A percentile compares a stretch with the other conserved stretches of the same genome.
Conservation (phyloP, 176 grass and related monocot genomes). For the Rhipidocladum racemiflorum region DNA sequence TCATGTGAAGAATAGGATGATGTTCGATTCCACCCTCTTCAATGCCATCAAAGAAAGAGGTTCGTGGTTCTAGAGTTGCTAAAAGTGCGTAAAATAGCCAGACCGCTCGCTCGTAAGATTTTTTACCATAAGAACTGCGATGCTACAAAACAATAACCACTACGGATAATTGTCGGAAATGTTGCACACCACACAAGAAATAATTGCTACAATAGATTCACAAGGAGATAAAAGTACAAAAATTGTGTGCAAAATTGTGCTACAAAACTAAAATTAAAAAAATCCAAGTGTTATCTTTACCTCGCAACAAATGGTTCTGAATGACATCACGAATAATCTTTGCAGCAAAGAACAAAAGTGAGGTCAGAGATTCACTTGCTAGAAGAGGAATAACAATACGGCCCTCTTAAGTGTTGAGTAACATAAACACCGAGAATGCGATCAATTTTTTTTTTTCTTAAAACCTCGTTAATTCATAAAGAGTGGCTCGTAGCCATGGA, state of each 20-base stretch:
- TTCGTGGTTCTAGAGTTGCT: too few species aligned
- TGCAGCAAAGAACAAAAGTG: conserved; percentile 38
- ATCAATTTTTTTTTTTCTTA: not conserved
- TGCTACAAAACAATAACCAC: not conserved
- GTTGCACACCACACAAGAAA: not conserved
- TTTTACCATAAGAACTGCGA: not conserved
- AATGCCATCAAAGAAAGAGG: too few species aligned
- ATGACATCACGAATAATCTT: conserved; percentile 98
- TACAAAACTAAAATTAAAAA: not conserved
- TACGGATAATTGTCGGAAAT: not conserved
- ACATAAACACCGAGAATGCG: not conserved
- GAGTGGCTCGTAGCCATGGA: not conserved
- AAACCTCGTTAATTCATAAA: not conserved
- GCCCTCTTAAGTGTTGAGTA: not conserved
- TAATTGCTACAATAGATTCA: too few species aligned
- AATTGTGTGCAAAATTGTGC: not conserved
- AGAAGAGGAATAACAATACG: not conserved
- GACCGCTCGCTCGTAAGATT: not conserved
- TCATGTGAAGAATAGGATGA: too few species aligned
- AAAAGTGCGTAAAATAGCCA: too few species aligned
- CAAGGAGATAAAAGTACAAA: too few species aligned
- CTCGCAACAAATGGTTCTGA: conserved; percentile 97
- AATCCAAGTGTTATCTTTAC: conserved; percentile 33
- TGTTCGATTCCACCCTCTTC: too few species aligned
- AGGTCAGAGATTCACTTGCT: conserved; percentile 4